Base-by-base conservation (phyloP, 306 rosid species). In the Benincasa hispida region DNA sequence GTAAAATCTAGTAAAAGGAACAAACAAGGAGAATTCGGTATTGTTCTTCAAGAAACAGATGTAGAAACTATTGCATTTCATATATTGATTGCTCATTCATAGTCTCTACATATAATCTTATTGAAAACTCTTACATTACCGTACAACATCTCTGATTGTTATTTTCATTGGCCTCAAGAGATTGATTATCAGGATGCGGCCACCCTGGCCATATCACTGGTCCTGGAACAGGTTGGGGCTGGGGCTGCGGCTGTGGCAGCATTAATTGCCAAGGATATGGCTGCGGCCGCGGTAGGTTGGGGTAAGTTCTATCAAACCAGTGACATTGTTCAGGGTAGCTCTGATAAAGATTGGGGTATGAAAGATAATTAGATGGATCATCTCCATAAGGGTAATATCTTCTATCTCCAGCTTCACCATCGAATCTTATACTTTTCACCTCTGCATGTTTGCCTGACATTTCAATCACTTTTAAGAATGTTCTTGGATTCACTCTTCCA, bases 401-500 rank as follows among this genome's bases (percentile, higher is more conserved):
- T 73, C 61, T 53, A 6, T 81, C 77, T 35, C 45, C 54, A 55
- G 67, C 83, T 45, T 85, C 86, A 78, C 88, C 89, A 7, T 87
- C 85, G 73, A 87, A 83, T 48, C 63, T 82, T 4, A 75, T 11
- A 48, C 77, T 78, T 59, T 78, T 77, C 12, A 88, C 30, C 67
- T 84, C 76, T 13, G 80, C 86, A 86, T 86, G 88, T 69, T 39
- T 80, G 65, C 86, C 73, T 59, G 69, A 67, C 25, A 73, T 81
- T 8, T 77, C 82, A 41, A 86, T 79, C 27, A 74, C 72, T 41
- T 66, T 75, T 18, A 84, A 70, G 68, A 88, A 12, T 34, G 56
- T 73, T 14, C 15, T 78, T 76, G 87, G 86, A 66, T 82, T 85
- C 57, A 81, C 87, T 78, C 68, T 85, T 2, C 87, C 87, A 0